phyloP scores from a whole-genome alignment of 2,329 filamentous ascomycete species.

The Fusarium sp. region DNA sequence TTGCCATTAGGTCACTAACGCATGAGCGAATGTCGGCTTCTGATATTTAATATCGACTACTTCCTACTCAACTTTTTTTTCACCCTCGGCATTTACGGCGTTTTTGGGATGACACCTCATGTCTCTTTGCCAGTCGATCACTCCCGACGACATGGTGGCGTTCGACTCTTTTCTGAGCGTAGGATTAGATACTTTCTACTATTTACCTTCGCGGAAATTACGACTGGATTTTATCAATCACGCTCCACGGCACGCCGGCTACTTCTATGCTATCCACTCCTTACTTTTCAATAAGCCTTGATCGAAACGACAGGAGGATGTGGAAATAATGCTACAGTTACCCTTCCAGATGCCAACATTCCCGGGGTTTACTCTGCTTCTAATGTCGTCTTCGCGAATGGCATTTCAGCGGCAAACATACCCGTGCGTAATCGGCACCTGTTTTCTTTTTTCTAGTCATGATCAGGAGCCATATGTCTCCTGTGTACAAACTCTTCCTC shows the following conservation, averaged over 20 bases:
- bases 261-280: constrained; percentile 58
- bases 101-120: constrained; percentile 58
- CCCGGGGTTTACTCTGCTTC: constrained; percentile 3
- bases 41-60: constrained; percentile 23
- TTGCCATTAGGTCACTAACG: constrained; percentile 67
- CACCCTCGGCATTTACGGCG: constrained; percentile 58
- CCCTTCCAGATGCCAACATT: constrained; percentile 24
- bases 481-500: constrained; percentile 44
- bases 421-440: constrained; percentile 40
- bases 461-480: constrained; percentile 41
- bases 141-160: constrained; percentile 54
- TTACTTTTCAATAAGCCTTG: constrained; percentile 48
- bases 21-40: constrained; percentile 57
- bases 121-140: constrained; percentile 53
- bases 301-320: constrained; percentile 48
- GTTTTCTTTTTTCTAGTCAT: constrained; percentile 41
- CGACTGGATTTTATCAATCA: constrained; percentile 51
- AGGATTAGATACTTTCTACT: constrained; percentile 52
- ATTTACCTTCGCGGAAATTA: constrained; percentile 50
- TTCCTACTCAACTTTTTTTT: constrained; percentile 28
- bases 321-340: constrained; percentile 34
- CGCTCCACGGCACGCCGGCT: constrained; percentile 46
- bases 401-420: constrained; percentile 30
- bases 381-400: constrained; percentile 21
- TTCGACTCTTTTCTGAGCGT: constrained; percentile 55